Evolutionary conservation across 495 filamentous ascomycete species (phyloP).

Genomic region (Glutinoglossum americanum): DNA sequence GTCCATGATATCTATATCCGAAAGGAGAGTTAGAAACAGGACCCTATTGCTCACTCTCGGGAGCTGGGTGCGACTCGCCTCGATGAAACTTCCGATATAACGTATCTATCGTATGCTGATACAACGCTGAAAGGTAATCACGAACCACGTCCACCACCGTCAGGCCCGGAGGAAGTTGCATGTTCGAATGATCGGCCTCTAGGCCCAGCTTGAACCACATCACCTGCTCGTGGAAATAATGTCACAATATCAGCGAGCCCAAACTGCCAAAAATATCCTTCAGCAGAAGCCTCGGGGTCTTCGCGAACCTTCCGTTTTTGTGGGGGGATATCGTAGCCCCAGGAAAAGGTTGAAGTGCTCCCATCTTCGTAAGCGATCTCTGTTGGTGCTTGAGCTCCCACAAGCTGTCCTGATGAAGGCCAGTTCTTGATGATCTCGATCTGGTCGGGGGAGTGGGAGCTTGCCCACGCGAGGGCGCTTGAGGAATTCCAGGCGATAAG

Average conservation of each 20-base stretch:
- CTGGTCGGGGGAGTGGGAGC: constrained; percentile 17
- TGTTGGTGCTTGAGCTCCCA: constrained; percentile 11
- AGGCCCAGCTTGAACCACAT: not conserved
- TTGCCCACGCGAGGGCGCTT: not conserved
- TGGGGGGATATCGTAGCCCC: not conserved
- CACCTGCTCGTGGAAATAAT: not conserved
- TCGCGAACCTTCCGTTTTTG: not conserved
- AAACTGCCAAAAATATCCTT: not conserved
- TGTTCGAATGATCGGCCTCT: not conserved
- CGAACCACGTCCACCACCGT: not conserved
- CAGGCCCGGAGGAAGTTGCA: not conserved
- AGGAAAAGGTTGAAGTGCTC: not conserved
- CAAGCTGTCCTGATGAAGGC: not conserved
- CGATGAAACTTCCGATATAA: not conserved
- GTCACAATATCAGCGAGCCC: not conserved
- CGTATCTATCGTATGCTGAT: not conserved
- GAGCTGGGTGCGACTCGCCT: not conserved
- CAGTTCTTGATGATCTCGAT: constrained; percentile 7
- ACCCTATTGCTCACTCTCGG: not conserved
- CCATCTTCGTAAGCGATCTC: constrained; percentile 19
- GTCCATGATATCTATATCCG: not conserved
- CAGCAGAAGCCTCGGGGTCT: not conserved
- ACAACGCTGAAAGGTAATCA: not conserved
- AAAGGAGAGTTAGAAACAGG: not conserved
- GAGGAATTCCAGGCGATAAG: no score